Base-by-base conservation (phyloP, 768 basidiomycete genomes). In the Lentinula boryana region DNA sequence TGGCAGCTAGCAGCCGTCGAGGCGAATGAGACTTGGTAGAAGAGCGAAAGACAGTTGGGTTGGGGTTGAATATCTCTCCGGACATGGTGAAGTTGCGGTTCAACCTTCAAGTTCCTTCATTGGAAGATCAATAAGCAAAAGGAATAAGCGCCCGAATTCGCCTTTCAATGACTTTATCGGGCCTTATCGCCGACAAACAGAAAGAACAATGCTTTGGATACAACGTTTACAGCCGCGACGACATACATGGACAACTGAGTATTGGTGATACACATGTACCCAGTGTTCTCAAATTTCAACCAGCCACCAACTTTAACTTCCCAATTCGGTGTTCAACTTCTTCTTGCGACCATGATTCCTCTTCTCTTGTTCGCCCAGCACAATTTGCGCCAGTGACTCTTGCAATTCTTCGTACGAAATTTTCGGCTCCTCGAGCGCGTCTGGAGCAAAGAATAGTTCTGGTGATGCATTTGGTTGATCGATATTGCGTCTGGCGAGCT, bases 41-140 rank as follows among this genome's bases (percentile, higher is more conserved):
- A 1, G 80, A 75, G 0, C 76, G 70, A 70, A 94, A 91, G 41
- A 98, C 78, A 10, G 84, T 88, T 1, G 96, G 96, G 73, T 98
- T 98, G 16, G 89, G 89, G 73, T 98, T 98, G 80, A 87, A 92
- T 57, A 87, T 74, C 69, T 87, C 84, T 40, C 74, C 73, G 54
- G 77, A 69, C 84, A 86, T 86, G 16, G 16, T 40, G 1, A n/a
- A 12, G 36, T 12, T 5, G 10, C 27, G 27, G 27, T 27, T 27
- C 36, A 38, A 38, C 13, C 13, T 38, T 13, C 7, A 38, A 5
- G 36, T 8, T 38, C 13, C 36, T 8, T 8, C 9, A 38, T 8
- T 8, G 36, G 13, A 38, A 13, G 36, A 38, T 38, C 36, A 38
- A 38, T 38, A 48, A 21, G 46, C 46, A 48, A 43, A 43, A 43